Base-by-base conservation (phyloP, 257 asterid species). In the Scutellaria baicalensis region DNA sequence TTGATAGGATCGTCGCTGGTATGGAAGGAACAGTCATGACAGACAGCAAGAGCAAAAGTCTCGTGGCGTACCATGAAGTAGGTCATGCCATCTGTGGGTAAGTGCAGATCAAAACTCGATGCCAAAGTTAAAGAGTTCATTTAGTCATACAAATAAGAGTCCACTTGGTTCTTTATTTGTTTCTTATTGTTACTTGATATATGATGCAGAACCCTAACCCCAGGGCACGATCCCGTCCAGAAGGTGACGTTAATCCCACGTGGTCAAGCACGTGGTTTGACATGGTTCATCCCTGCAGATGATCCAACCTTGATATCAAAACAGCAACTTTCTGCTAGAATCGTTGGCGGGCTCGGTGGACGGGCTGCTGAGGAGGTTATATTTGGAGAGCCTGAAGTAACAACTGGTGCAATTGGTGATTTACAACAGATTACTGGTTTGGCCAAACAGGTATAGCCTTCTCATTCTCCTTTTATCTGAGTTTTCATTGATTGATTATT, bases 1-100 rank as follows among this genome's bases (percentile, higher is more conserved):
- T 93, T 72, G 98, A 93, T 71, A 84, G 97, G 76, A 93, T 90
- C 45, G 98, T 93, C 43, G 98, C 97, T 10, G 98, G 98, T 49
- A 93, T 93, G 98, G 97, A 93, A 79, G 96, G 98, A 36, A 93
- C 96, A 36, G 88, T 84, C 39, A 93, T 93, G 98, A 93, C 98
- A 23, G 98, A 93, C 70, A 97, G 98, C 60, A 93, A 93, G 90
- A 90, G 98, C 90, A 93, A 93, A 74, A 93, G 96, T 81, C 88
- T 93, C 1, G 95, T 93, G 55, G 96, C 98, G 0, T 93, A 93
- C 83, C 98, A 90, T 72, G 98, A 93, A 87, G 98, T 90, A 50
- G 98, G 98, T 38, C 98, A 93, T 75, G 97, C 98, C 82, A 83
- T 93, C 74, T 93, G 98, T 59, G 98, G 97, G 98, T 90, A 71